A percentile compares a stretch with the other conserved stretches of the same genome.
Conservation (phyloP, 1,284 basidiomycete species). For the Fomitopsis pinicola region DNA sequence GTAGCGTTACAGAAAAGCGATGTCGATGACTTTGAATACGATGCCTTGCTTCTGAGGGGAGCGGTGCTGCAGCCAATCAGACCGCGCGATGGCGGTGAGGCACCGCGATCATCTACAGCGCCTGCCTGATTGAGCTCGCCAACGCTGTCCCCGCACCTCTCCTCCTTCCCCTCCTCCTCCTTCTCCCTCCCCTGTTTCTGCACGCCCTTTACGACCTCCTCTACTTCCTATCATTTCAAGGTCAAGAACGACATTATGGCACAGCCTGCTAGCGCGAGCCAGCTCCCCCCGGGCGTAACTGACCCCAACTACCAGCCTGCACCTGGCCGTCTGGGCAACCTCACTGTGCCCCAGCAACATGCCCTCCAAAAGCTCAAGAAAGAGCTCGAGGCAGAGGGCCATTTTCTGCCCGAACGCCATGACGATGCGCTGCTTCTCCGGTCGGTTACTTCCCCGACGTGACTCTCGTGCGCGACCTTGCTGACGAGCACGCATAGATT, state of each 20-base stretch:
- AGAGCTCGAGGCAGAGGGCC: constrained; percentile 59
- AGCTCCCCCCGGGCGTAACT: constrained; percentile 57
- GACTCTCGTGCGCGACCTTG: background rate
- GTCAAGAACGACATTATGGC: constrained; percentile 10
- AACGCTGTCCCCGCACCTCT: background rate
- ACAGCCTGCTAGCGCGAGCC: constrained; percentile 41
- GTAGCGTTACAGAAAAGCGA: constrained; percentile 12
- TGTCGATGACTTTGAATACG: background rate
- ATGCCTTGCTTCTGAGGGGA: too few species aligned
- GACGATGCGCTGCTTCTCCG: constrained; percentile 79
- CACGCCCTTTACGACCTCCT: background rate
- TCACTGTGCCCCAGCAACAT: constrained; percentile 68
- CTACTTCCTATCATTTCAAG: background rate
- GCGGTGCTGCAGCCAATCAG: background rate
- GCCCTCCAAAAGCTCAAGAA: constrained; percentile 71
- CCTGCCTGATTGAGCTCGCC: constrained; percentile 7
- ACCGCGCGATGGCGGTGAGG: constrained; percentile 5
- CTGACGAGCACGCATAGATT: constrained; percentile 48
- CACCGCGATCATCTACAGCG: constrained; percentile 3
- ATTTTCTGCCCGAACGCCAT: constrained; percentile 69
- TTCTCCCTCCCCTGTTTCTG: background rate
- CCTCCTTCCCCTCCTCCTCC: background rate
- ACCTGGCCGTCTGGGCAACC: constrained; percentile 81
- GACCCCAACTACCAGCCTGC: constrained; percentile 67
- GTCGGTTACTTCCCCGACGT: constrained; percentile 27